Conservation (phyloP, 352 stramenopile genomes). For the Pythium biforme region DNA sequence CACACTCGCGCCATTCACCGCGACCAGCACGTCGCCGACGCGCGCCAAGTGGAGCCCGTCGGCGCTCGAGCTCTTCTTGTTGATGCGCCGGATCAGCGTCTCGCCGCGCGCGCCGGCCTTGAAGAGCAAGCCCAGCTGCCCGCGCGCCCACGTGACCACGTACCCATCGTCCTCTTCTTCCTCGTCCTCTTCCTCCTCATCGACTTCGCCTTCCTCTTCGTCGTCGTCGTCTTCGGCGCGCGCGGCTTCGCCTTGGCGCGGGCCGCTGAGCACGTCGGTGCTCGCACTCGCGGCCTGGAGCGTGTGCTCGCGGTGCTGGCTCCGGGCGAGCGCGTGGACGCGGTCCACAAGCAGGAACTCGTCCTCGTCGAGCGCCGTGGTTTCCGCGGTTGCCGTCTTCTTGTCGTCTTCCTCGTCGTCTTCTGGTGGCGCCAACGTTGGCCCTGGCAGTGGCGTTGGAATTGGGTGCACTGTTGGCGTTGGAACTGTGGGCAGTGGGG, state of each 20-base stretch:
- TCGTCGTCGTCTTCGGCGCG: not conserved
- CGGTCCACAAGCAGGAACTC: slow-evolving; percentile 36
- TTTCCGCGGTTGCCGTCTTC: not conserved
- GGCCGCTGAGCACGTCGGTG: not conserved
- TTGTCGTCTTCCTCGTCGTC: slow-evolving; percentile 27
- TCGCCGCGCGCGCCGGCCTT: slow-evolving; percentile 50
- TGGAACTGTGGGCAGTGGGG: not conserved
- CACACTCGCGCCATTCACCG: slow-evolving; percentile 60
- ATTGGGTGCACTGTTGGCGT: not conserved
- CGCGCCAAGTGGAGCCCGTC: slow-evolving; percentile 60
- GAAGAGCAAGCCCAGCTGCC: slow-evolving; percentile 72
- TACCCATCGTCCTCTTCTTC: slow-evolving; percentile 72
- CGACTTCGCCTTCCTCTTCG: slow-evolving; percentile 9
- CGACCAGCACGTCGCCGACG: slow-evolving; percentile 73
- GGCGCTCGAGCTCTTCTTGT: slow-evolving; percentile 57
- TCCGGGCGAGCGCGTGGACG: slow-evolving; percentile 51
- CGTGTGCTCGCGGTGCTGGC: slow-evolving; percentile 11
- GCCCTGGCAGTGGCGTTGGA: too few relatives aligned
- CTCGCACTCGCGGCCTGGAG: not conserved
- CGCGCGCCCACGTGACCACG: slow-evolving; percentile 64
- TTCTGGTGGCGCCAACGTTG: too few relatives aligned
- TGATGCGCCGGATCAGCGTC: slow-evolving; percentile 71
- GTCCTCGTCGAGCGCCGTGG: slow-evolving; percentile 22
- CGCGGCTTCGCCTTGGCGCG: slow-evolving; percentile 29
- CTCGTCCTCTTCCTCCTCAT: slow-evolving; percentile 50